Conservation (phyloP, 177 flowering plant species). For the Tripterygium wilfordii region DNA sequence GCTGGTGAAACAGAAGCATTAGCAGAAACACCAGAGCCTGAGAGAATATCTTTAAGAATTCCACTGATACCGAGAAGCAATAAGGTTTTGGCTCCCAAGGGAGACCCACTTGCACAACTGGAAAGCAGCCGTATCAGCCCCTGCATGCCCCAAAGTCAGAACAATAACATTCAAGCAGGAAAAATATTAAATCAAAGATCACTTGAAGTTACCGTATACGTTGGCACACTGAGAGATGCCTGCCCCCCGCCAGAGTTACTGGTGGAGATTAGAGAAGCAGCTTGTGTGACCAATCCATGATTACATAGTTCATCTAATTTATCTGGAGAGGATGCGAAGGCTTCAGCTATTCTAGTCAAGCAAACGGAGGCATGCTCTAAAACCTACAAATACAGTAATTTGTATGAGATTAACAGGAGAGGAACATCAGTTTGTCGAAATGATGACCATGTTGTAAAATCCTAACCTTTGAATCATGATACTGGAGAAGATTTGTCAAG, state of each 20-base stretch:
- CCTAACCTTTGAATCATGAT: slow-evolving; percentile 97
- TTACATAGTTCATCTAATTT: slow-evolving; percentile 93
- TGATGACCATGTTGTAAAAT: no score
- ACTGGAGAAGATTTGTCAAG: slow-evolving; percentile 90
- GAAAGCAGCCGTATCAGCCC: slow-evolving; percentile 93
- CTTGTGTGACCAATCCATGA: slow-evolving; percentile 92
- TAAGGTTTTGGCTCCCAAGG: slow-evolving; percentile 78
- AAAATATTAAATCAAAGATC: no score
- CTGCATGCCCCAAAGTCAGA: slow-evolving; percentile 46
- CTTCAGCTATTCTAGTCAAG: slow-evolving; percentile 93
- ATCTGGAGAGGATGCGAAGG: slow-evolving; percentile 86
- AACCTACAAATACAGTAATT: slow-evolving; percentile 42
- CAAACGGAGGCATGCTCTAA: slow-evolving; percentile 96
- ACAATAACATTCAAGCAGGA: no score
- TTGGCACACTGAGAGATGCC: slow-evolving; percentile 84
- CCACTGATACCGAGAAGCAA: slow-evolving; percentile 96
- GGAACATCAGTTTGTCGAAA: no score
- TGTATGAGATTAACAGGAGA: background rate
- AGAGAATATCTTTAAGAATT: slow-evolving; percentile 81
- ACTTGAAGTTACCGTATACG: slow-evolving; percentile 65
- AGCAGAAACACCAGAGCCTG: slow-evolving; percentile 76
- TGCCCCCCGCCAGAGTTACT: slow-evolving; percentile 89
- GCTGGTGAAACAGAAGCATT: slow-evolving; percentile 87
- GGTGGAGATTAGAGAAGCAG: slow-evolving; percentile 81
- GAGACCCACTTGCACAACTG: slow-evolving; percentile 94